Conservation (phyloP, 164 flowering plant species). For the Cinnamomum chago region DNA sequence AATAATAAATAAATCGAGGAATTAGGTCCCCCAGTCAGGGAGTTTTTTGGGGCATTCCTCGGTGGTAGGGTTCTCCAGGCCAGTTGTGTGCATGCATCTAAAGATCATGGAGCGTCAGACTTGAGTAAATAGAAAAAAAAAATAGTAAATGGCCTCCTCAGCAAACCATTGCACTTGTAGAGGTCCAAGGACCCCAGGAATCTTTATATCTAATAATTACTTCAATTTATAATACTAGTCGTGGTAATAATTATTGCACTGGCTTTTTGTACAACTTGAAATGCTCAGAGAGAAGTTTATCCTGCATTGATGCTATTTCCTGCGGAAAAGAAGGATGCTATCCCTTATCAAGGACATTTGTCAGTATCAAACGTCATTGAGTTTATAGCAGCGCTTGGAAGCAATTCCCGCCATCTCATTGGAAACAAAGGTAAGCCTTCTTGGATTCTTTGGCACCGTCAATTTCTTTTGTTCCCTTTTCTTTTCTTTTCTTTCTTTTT, state of each 20-base stretch:
- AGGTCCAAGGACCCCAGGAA: no score
- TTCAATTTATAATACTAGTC: no score
- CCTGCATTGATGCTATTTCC: conserved; percentile 77
- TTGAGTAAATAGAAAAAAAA: no score
- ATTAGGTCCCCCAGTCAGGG: no score
- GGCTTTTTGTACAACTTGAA: conserved; percentile 8
- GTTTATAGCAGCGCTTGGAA: conserved; percentile 67
- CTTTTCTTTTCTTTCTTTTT: neutral
- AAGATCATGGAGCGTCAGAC: no score
- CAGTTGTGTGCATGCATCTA: no score
- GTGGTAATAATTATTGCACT: neutral
- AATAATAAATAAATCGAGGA: no score
- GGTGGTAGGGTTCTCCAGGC: no score
- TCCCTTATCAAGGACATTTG: conserved; percentile 63
- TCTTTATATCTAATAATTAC: no score
- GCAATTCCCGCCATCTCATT: conserved; percentile 38
- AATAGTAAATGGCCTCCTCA: no score
- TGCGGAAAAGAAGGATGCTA: conserved; percentile 48
- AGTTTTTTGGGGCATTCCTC: no score
- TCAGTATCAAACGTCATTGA: conserved; percentile 53
- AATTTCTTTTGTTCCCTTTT: neutral
- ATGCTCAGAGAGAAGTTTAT: conserved; percentile 72
- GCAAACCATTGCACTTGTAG: no score
- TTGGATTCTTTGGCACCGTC: neutral
- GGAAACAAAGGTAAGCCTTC: conserved; percentile 37